Percentiles rank a stretch among this genome's conserved stretches.
These are phyloP conservation scores for Posidonia australis DNA, from an alignment of 106 monocot species.

Conservation along the genomic window DNA sequence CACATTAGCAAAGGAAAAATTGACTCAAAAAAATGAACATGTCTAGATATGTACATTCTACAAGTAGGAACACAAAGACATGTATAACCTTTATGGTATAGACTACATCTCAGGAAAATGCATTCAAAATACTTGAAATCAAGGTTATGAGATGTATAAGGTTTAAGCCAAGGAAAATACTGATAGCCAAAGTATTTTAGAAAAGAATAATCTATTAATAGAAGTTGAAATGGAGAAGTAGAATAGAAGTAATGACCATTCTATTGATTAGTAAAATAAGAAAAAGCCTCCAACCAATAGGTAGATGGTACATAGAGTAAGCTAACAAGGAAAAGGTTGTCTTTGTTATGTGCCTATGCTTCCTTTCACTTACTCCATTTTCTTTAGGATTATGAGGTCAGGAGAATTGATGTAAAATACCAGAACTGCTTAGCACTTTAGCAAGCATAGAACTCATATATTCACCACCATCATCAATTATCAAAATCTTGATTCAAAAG, in stretches of 20 bases:
- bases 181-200: constrained; percentile 11
- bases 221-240: constrained; percentile 2
- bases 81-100: neutral
- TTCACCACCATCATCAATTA: neutral
- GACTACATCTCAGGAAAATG: neutral
- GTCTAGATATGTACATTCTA: neutral
- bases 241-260: neutral
- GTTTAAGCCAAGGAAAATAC: constrained; percentile 2
- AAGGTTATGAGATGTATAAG: neutral
- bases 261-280: neutral
- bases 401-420: neutral
- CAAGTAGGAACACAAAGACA: neutral
- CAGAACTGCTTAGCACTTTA: neutral
- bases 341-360: neutral
- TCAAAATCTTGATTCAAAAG: neutral
- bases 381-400: neutral
- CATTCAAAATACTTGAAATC: neutral
- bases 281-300: neutral
- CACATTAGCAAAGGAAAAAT: constrained; percentile 2
- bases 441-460: neutral
- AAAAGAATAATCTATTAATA: constrained; percentile 9
- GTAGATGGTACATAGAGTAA: neutral
- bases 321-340: neutral
- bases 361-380: neutral
- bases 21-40: neutral